These are phyloP conservation scores for Coelastrella sp. DNA, from an alignment of 139 green algal species.

Conservation along the genomic window DNA sequence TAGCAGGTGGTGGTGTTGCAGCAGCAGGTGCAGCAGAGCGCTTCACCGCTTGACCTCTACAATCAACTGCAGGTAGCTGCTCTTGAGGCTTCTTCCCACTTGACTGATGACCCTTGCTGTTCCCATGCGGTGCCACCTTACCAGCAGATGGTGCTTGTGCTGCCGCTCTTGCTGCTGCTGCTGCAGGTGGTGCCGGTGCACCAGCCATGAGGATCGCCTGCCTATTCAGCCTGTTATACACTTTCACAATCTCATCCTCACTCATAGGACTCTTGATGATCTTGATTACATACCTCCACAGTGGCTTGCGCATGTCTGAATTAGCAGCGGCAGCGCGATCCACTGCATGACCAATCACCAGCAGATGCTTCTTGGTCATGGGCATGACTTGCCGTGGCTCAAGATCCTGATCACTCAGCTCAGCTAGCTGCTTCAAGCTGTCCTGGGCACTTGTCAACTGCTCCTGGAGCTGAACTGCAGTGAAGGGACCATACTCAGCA, in stretches of 20 bases:
- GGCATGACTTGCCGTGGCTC: constrained; percentile 18
- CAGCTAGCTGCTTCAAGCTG: constrained; percentile 16
- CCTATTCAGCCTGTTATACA: constrained; percentile 6
- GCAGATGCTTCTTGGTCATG: constrained; percentile 54
- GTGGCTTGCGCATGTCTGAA: constrained; percentile 16
- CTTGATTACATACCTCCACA: constrained; percentile 1
- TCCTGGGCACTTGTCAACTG: background rate
- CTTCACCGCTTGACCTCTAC: background rate
- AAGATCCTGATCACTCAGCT: constrained; percentile 18
- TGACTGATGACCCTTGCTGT: too few species aligned
- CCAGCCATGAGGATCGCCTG: background rate
- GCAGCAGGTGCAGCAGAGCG: background rate
- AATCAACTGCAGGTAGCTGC: background rate
- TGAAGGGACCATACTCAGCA: background rate
- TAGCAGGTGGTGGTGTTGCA: background rate
- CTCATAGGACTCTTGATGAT: background rate
- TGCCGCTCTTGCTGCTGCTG: background rate
- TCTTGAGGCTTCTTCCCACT: too few species aligned
- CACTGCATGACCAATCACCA: constrained; percentile 51
- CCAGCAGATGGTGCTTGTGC: too few species aligned
- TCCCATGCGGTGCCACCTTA: too few species aligned
- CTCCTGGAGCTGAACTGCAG: background rate
- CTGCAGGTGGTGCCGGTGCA: background rate
- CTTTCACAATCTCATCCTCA: background rate
- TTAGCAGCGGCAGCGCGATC: constrained; percentile 32